A percentile compares a stretch with the other conserved stretches of the same genome.
phyloP scores from a whole-genome alignment of 1,284 basidiomycete species.

The Boletus subluridellus region DNA sequence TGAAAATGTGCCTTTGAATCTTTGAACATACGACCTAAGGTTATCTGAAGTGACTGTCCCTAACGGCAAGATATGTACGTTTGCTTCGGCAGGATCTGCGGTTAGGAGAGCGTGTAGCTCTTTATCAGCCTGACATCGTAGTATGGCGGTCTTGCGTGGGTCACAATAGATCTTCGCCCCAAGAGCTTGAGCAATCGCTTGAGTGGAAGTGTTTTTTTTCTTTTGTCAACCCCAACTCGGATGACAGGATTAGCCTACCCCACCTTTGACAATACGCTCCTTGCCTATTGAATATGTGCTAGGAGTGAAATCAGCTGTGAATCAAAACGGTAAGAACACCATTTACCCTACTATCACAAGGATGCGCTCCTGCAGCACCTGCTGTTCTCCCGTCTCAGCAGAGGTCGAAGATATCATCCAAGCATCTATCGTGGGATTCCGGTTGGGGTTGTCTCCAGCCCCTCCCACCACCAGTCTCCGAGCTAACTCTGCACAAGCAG shows the following conservation, averaged over 20 bases:
- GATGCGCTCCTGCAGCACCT: slow-evolving; percentile 32
- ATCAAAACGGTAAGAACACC: not conserved
- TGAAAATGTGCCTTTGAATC: slow-evolving; percentile 71
- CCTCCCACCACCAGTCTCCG: slow-evolving; percentile 51
- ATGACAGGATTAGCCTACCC: not conserved
- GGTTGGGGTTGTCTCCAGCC: slow-evolving; percentile 25
- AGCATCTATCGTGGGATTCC: slow-evolving; percentile 40
- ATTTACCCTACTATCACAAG: slow-evolving; percentile 87
- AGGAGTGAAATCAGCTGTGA: slow-evolving; percentile 6
- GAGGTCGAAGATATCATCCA: slow-evolving; percentile 34
- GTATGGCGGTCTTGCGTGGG: slow-evolving; percentile 71
- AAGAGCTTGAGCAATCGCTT: slow-evolving; percentile 82
- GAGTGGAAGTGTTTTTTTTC: not conserved
- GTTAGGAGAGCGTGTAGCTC: slow-evolving; percentile 82
- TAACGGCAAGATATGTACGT: slow-evolving; percentile 86
- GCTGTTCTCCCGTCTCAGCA: slow-evolving; percentile 34
- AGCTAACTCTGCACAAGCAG: slow-evolving; percentile 86
- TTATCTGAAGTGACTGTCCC: slow-evolving; percentile 75
- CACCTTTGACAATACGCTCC: slow-evolving; percentile 93
- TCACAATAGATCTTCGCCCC: slow-evolving; percentile 90
- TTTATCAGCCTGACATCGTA: slow-evolving; percentile 78
- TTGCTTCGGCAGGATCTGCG: slow-evolving; percentile 69
- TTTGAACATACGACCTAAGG: slow-evolving; percentile 74
- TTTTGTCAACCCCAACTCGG: not conserved
- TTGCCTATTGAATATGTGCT: slow-evolving; percentile 97